These are phyloP conservation scores for Pestalotiopsis sp. DNA, from an alignment of 2,329 filamentous ascomycete species.

Conservation along the genomic window DNA sequence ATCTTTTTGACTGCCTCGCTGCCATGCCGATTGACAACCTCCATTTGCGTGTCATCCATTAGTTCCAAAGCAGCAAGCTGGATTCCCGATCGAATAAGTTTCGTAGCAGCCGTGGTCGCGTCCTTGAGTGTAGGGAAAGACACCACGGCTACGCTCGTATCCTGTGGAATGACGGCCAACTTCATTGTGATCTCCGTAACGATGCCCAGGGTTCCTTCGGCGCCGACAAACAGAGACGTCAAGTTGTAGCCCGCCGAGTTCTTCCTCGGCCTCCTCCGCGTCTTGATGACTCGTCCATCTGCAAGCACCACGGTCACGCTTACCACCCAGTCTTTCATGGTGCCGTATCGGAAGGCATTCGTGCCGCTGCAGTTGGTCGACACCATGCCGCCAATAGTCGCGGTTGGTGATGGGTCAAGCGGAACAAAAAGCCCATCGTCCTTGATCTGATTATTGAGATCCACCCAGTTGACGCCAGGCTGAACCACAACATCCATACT, in stretches of 20 bases:
- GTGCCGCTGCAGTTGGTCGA: constrained; percentile 69
- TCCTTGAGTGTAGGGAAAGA: constrained; percentile 60
- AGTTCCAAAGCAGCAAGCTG: constrained; percentile 68
- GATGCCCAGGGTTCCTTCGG: constrained; percentile 72
- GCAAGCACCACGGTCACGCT: constrained; percentile 72
- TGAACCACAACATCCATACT: constrained; percentile 72
- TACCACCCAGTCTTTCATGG: constrained; percentile 77
- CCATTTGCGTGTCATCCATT: constrained; percentile 68
- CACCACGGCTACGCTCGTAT: constrained; percentile 67
- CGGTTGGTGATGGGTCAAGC: constrained; percentile 67
- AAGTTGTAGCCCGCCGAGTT: constrained; percentile 74
- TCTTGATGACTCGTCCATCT: constrained; percentile 69
- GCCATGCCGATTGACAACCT: constrained; percentile 64
- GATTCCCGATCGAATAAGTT: constrained; percentile 65
- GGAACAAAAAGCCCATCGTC: constrained; percentile 68
- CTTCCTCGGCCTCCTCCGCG: constrained; percentile 66
- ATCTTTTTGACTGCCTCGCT: constrained; percentile 57
- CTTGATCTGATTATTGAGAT: constrained; percentile 66
- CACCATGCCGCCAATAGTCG: constrained; percentile 62
- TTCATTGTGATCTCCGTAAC: constrained; percentile 73
- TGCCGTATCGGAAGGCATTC: constrained; percentile 67
- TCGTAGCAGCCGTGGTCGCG: constrained; percentile 65
- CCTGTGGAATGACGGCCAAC: constrained; percentile 63
- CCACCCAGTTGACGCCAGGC: constrained; percentile 69
- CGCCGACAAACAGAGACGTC: constrained; percentile 69